Evolutionary conservation across 2,329 filamentous ascomycete genomes (phyloP), one percentile per base, ranked within the genome.

Genomic region (Periglandula ipomoeae): DNA sequence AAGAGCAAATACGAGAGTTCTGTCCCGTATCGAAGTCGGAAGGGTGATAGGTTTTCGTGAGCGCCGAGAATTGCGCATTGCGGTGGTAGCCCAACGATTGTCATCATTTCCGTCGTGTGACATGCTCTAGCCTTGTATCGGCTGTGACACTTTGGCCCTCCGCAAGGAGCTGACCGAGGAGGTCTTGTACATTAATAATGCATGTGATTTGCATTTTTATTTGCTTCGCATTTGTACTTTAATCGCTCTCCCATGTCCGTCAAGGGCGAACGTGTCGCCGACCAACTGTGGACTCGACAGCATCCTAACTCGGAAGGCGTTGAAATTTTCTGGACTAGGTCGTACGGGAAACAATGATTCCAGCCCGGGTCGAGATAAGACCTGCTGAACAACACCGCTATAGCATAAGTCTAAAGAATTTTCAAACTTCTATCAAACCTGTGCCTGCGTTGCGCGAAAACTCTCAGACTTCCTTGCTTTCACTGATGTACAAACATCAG

Each of bases 1-100:
- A 94, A 89, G 74, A 86, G 88, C 65, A 95, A 95, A 70, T 97
- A 94, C 67, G 90, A 97, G 70, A 84, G 86, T 27, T 74, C 72
- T 47, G 75, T 79, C 57, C 85, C 89, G 48, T 97, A 84, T 67
- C 73, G 79, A 58, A 85, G 84, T 68, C 79, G 75, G 52, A 94
- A 89, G 65, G 93, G 93, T 3, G 90, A 97, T 70, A 78, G 93
- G 30, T 94, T 98, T 61, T 78, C 86, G 37, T 79, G 64, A 35
- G 27, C 24, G 6, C 20, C 17, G 50, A 4, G 42, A n/a, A 10
- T 26, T 5, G 22, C 22, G 32, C 17, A 10, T 4, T n/a, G 37
- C 19, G 17, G 26, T 32, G 45, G 26, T 20, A 23, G 17, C 11
- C 7, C 13, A 8, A n/a, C 27, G 9, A 20, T 27, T n/a, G 15